Conservation (phyloP, 257 asterid genomes). For the Gentiana straminea region DNA sequence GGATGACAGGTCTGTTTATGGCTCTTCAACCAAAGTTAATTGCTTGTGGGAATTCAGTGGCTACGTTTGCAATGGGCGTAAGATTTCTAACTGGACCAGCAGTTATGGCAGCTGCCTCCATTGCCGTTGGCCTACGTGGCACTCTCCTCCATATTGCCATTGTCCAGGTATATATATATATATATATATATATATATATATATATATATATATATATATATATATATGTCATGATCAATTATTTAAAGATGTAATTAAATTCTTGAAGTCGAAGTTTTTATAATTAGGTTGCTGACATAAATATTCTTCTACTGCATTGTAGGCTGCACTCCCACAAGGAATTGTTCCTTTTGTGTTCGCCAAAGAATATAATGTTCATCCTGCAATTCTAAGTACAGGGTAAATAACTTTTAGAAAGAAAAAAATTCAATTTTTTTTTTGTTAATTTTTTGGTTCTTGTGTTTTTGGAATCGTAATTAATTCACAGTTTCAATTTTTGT, state of each 20-base stretch:
- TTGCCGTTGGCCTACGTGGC: conserved; percentile 91
- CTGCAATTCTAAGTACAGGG: conserved; percentile 89
- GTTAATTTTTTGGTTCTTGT: no score
- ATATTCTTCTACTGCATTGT: background rate
- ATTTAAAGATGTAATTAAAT: no score
- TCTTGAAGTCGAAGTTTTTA: no score
- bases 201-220: no score
- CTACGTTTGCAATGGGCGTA: conserved; percentile 89
- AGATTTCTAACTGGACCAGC: conserved; percentile 97
- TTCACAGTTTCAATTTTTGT: background rate
- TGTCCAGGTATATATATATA: conserved; percentile 52
- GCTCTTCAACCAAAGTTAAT: conserved; percentile 95
- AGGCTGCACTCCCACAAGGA: conserved; percentile 99
- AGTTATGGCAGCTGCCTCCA: conserved; percentile 94
- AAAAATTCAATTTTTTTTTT: no score
- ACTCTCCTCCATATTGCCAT: conserved; percentile 85
- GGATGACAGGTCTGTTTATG: conserved; percentile 78
- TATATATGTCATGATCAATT: no score
- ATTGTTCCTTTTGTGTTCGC: conserved; percentile 96
- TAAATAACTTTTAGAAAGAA: conserved; percentile 20
- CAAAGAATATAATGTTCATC: conserved; percentile 91
- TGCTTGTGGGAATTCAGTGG: conserved; percentile 96
- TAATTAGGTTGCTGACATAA: no score
- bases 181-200: background rate
- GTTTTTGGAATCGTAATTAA: no score